These are phyloP conservation scores for Xylaria polymorpha DNA, from an alignment of 2,329 filamentous ascomycete species.

Conservation along the genomic window DNA sequence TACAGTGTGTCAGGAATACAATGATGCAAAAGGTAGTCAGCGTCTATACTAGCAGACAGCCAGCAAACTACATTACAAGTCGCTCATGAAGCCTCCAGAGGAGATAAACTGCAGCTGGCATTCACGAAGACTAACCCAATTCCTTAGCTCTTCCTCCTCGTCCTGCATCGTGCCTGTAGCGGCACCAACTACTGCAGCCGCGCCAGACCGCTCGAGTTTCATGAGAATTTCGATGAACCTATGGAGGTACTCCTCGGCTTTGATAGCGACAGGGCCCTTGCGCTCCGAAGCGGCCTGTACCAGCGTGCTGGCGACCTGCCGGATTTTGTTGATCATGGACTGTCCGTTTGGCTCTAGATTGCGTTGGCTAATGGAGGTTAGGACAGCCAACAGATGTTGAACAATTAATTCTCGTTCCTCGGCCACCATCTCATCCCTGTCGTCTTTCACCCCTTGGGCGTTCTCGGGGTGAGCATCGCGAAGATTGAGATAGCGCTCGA, in stretches of 20 bases:
- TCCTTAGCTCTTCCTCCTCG: conserved; percentile 79
- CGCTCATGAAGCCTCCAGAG: conserved; percentile 65
- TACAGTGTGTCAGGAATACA: neutral
- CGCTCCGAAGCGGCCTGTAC: conserved; percentile 68
- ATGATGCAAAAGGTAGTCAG: neutral
- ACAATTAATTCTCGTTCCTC: conserved; percentile 85
- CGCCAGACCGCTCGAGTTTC: conserved; percentile 75
- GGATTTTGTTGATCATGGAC: conserved; percentile 83
- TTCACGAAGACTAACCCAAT: conserved; percentile 83
- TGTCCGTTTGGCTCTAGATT: conserved; percentile 80
- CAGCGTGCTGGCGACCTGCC: conserved; percentile 83
- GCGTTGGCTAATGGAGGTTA: conserved; percentile 82
- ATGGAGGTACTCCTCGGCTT: conserved; percentile 76
- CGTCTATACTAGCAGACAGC: neutral
- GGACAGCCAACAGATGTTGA: conserved; percentile 78
- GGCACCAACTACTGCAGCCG: conserved; percentile 51
- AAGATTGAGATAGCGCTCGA: conserved; percentile 86
- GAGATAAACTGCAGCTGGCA: conserved; percentile 79
- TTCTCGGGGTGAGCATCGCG: conserved; percentile 69
- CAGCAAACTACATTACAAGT: conserved; percentile 27
- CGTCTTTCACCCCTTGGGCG: conserved; percentile 46
- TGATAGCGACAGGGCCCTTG: conserved; percentile 63
- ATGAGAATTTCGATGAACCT: conserved; percentile 80
- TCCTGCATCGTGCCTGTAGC: conserved; percentile 61
- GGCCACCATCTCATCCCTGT: conserved; percentile 71